Evolutionary conservation across 1,139 yeast genomes (phyloP).

Genomic region (Fermentozyma sake): DNA sequence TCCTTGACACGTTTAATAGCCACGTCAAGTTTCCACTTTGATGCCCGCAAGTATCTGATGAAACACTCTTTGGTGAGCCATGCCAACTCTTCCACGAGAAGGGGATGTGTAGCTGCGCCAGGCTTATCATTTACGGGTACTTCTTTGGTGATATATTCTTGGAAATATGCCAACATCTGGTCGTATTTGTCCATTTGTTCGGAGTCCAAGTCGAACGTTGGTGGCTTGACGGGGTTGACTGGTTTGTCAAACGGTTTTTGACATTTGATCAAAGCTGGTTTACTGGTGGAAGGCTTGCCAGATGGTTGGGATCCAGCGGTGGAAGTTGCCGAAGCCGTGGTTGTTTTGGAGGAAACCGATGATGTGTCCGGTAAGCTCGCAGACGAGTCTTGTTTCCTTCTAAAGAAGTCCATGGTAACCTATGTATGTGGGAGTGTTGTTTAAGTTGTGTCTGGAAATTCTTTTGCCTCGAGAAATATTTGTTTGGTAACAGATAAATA

Average conservation of each 20-base stretch:
- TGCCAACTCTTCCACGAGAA: conserved; percentile 64
- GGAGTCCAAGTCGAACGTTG: conserved; percentile 24
- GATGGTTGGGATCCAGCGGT: too few species aligned
- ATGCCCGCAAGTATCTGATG: conserved; percentile 80
- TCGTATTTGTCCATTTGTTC: conserved; percentile 58
- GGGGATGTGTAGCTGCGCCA: conserved; percentile 24
- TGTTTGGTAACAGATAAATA: too few species aligned
- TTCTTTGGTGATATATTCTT: conserved; percentile 25
- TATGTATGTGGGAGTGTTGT: too few species aligned
- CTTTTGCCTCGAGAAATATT: too few species aligned
- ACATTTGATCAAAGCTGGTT: conserved; percentile 25
- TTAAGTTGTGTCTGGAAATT: too few species aligned
- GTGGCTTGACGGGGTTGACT: conserved; percentile 29
- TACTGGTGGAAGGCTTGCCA: too few species aligned
- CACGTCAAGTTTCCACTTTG: conserved; percentile 76
- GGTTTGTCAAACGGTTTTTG: conserved; percentile 41
- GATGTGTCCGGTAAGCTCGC: background rate
- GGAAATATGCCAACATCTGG: conserved; percentile 56
- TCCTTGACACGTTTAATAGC: conserved; percentile 71
- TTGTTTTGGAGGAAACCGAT: conserved; percentile 2
- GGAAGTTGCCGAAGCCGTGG: conserved; percentile 2
- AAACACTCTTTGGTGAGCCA: conserved; percentile 93
- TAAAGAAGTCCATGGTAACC: conserved; percentile 11
- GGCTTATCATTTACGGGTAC: conserved; percentile 21
- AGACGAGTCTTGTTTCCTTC: conserved; percentile 6